These are phyloP conservation scores for Pseudisothecium myosuroides DNA, from an alignment of 225 moss, liverwort and hornwort genomes.

Conservation along the genomic window DNA sequence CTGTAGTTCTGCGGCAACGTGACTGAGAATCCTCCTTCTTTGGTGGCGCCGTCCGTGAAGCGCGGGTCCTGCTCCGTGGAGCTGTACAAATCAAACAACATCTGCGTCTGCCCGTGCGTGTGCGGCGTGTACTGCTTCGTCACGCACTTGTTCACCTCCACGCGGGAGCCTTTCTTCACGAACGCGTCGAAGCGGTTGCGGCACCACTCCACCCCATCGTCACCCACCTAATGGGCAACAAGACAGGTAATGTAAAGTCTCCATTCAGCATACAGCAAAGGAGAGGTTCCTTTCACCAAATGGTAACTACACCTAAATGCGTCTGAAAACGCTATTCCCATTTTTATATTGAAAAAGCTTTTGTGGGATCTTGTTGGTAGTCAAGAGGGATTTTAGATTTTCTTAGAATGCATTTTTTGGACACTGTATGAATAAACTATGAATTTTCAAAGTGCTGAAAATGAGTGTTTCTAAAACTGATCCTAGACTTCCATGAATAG, in stretches of 20 bases:
- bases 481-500: background rate
- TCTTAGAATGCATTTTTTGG: background rate
- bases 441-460: background rate
- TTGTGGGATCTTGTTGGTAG: background rate
- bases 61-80: constrained; percentile 15
- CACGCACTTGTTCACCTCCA: constrained; percentile 20
- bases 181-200: constrained; percentile 24
- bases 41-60: constrained; percentile 6
- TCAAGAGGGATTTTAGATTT: background rate
- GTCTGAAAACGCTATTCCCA: background rate
- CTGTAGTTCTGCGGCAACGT: constrained; percentile 6
- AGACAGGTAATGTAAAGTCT: background rate
- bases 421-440: background rate
- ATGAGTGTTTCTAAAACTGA: background rate
- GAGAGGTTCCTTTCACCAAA: background rate
- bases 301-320: background rate
- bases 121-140: constrained; percentile 20
- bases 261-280: background rate
- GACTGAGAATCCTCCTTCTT: constrained; percentile 21
- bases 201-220: constrained; percentile 17
- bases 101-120: background rate
- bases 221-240: background rate
- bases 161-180: constrained; percentile 19
- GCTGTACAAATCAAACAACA: constrained; percentile 21
- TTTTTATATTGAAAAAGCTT: background rate